Percentiles rank a stretch among this genome's conserved stretches.
These are phyloP conservation scores for Oryza rufipogon DNA, from an alignment of 176 grass and related monocot species.

Conservation along the genomic window DNA sequence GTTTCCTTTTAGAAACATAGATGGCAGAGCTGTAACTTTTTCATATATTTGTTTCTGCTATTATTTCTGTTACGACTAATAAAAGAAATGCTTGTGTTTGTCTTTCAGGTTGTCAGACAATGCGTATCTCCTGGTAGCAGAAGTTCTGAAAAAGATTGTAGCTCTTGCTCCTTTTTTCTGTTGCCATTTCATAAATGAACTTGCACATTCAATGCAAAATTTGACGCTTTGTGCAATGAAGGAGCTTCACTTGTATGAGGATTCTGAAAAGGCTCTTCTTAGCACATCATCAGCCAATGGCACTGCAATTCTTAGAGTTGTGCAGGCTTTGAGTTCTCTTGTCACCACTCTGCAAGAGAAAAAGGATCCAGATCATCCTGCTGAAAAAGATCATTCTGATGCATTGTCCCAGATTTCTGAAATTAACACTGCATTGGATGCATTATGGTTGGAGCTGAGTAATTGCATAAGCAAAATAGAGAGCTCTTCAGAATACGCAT, in stretches of 20 bases:
- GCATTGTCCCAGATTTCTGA: conserved; percentile 74
- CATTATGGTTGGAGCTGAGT: conserved; percentile 89
- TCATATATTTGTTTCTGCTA: neutral
- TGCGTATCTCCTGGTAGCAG: conserved; percentile 86
- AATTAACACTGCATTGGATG: conserved; percentile 83
- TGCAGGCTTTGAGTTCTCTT: conserved; percentile 96
- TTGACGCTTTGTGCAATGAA: conserved; percentile 79
- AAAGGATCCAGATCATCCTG: conserved; percentile 52
- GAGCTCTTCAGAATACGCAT: conserved; percentile 70
- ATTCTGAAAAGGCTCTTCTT: conserved; percentile 92
- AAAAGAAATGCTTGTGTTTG: neutral
- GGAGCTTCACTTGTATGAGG: conserved; percentile 74
- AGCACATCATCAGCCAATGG: conserved; percentile 93
- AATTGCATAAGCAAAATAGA: conserved; percentile 99
- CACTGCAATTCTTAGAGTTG: conserved; percentile 89
- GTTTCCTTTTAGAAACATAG: neutral
- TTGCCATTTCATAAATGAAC: conserved; percentile 91
- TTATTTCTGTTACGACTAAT: conserved; percentile 31
- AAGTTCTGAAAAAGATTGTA: conserved; percentile 96
- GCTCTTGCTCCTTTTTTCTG: conserved; percentile 79
- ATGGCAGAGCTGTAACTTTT: neutral
- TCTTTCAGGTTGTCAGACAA: conserved; percentile 87
- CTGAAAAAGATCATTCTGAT: conserved; percentile 68
- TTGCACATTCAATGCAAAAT: conserved; percentile 83
- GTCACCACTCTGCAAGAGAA: conserved; percentile 82